Evolutionary conservation across 768 basidiomycete species (phyloP), one percentile per base, ranked within the genome.

Genomic region (Psilocybe subaeruginosa): DNA sequence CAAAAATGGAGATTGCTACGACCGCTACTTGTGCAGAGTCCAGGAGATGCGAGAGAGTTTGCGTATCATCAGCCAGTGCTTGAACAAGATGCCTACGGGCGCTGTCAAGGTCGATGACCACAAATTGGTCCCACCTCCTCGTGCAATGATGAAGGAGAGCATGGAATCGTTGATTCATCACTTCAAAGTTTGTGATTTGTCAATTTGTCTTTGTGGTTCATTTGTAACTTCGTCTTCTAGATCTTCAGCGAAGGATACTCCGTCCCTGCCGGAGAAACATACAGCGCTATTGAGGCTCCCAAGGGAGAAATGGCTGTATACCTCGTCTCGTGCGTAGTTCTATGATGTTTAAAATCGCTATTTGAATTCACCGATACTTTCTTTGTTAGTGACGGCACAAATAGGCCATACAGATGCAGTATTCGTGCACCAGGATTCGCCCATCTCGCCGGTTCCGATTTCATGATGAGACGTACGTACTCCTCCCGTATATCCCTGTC

Each of bases 231-330:
- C 30, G 12, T 48, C 16, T 14, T 58, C 46, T 71, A 94, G 93
- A 84, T 97, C 68, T 99, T 95, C 81, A 93, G 91, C 56, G 97
- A 99, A 76, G 97, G 97, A 11, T 99, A 93, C 79, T 92, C 93
- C 27, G 97, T 99, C 29, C 97, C 97, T 16, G 92, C 93, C 16
- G 92, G 92, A 19, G 95, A 98, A 78, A 98, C 97, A 0, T 99
- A 99, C 80, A 88, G 86, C 53, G 97, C 97, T 2, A 98, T 99
- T 66, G 97, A 99, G 77, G 97, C 97, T 7, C 97, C 97, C 48
- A 99, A 99, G 78, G 96, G 96, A 64, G 97, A 99, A 78, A 98
- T 98, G 95, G 97, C 83, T 66, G 97, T 99, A 49, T 99, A 96
- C 80, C 88, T 99, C 54, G 95, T 99, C 64, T 97, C 95, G 87